Evolutionary conservation across 306 rosid species (phyloP), one percentile per base, ranked within the genome.

Genomic region (Comarum palustre): DNA sequence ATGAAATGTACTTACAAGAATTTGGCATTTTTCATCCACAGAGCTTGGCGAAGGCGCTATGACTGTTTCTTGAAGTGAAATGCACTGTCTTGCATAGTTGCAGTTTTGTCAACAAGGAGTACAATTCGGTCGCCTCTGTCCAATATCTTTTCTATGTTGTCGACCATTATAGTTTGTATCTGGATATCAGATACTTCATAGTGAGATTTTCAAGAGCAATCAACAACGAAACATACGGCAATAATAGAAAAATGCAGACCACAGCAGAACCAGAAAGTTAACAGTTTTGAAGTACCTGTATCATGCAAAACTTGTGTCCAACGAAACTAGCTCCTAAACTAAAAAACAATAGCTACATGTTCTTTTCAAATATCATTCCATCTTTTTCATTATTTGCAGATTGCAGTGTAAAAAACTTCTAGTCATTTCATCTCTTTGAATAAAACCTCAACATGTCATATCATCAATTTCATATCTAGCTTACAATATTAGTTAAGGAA

Each of bases 101-200:
- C 87, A 31, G 97, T 95, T 86, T 88, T 91, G 69, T 95, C 99
- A 74, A 95, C 99, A 38, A 95, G 97, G 70, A 95, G 97, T 72
- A 91, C 99, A 60, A 95, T 95, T 69, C 96, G 87, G 68, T 95
- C 97, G 61, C 99, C 99, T 82, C 99, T 87, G 83, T 94, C 96
- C 87, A 94, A 71, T 82, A 94, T 86, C 83, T 94, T 94, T 80
- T 94, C 99, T 65, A 91, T 87, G 73, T 95, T 95, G 60, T 90
- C 99, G 75, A 91, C 99, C 96, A 95, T 91, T 83, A 95, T 84
- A 54, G 97, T 91, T 69, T 89, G 88, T 78, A 94, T 84, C 98
- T 94, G 86, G 69, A 84, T n/a, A 73, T 67, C 69, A 82, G 51
- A 71, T 50, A 68, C 74, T 63, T 31, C 75, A 12, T 51, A 48